Evolutionary conservation across 2,329 filamentous ascomycete genomes (phyloP).

Genomic region (Hypoxylon sp.): DNA sequence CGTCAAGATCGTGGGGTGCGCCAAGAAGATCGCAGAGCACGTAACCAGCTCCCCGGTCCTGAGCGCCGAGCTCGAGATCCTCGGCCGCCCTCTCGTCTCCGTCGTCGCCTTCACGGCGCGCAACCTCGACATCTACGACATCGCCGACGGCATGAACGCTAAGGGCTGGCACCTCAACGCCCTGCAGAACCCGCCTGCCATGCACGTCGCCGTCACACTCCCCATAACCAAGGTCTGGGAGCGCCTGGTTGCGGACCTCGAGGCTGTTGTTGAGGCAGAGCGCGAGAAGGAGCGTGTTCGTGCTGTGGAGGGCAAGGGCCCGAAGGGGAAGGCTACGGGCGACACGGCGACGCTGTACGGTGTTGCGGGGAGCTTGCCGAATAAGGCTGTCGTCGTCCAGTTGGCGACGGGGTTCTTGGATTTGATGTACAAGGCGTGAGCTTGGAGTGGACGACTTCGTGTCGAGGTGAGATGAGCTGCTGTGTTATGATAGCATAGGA

Average conservation of each 20-base stretch:
- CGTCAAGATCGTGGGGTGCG: constrained; percentile 86
- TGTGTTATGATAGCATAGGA: constrained; percentile 2
- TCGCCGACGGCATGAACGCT: constrained; percentile 87
- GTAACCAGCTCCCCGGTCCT: constrained; percentile 80
- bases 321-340: constrained; percentile 77
- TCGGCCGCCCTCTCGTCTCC: constrained; percentile 89
- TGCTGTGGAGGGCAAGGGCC: constrained; percentile 76
- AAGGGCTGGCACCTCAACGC: constrained; percentile 97
- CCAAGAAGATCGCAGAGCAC: constrained; percentile 84
- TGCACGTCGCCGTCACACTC: constrained; percentile 93
- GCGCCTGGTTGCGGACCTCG: constrained; percentile 80
- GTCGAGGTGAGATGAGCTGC: neutral
- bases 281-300: constrained; percentile 84
- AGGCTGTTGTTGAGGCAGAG: constrained; percentile 77
- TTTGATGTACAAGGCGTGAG: constrained; percentile 86
- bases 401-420: constrained; percentile 93
- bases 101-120: constrained; percentile 90
- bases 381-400: constrained; percentile 94
- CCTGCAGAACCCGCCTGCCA: constrained; percentile 89
- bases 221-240: constrained; percentile 88
- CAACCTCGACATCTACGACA: constrained; percentile 92
- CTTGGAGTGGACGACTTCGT: neutral
- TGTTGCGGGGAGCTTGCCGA: constrained; percentile 92
- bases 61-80: constrained; percentile 79
- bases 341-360: constrained; percentile 93